Base-by-base conservation (phyloP, 2,329 filamentous ascomycete genomes). In the Penicillium sp. region DNA sequence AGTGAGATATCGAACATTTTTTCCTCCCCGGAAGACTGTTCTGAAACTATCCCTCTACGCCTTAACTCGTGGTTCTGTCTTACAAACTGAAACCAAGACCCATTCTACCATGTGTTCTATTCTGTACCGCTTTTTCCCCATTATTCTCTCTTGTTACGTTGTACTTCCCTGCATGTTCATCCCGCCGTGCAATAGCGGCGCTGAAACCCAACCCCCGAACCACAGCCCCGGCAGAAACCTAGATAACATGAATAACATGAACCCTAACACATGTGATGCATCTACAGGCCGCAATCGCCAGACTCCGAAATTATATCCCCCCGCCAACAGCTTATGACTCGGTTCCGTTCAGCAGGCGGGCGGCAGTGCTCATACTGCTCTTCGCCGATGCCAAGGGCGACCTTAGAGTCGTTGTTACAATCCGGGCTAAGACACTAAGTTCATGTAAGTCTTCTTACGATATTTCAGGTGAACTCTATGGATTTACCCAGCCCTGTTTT, bases 311-410 rank as follows among this genome's bases (percentile, higher is more conserved):
- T 34, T 87, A 84, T 63, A 70, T 73, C 13, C 76, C 83, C n/a
- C 82, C 82, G 38, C 77, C 81, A 8, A 84, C 83, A 7, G 77
- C 76, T 58, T 87, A 83, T 72, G 74, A 78, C 59, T 74, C 77
- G 46, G 79, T 84, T 39, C 84, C 84, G 1, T 66, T 85, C 8
- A 78, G 76, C 13, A 84, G 90, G 58, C 85, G 91, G 61, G 93
- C 93, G 13, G 92, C 93, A 23, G 93, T 97, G 38, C 77, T 97
- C 50, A 82, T 97, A 45, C 81, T 97, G 48, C 81, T 97, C 1
- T 97, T 94, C 70, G 90, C 91, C 34, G 93, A 97, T 72, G 82
- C 83, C 40, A 79, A 82, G 58, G 93, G 93, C 38, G 89, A 96
- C 62, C 77, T 97, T 55, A 83, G 81, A 57, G 82, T 86, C 9